phyloP scores from a whole-genome alignment of 225 moss, liverwort and hornwort genomes.

The Polytrichum formosum region DNA sequence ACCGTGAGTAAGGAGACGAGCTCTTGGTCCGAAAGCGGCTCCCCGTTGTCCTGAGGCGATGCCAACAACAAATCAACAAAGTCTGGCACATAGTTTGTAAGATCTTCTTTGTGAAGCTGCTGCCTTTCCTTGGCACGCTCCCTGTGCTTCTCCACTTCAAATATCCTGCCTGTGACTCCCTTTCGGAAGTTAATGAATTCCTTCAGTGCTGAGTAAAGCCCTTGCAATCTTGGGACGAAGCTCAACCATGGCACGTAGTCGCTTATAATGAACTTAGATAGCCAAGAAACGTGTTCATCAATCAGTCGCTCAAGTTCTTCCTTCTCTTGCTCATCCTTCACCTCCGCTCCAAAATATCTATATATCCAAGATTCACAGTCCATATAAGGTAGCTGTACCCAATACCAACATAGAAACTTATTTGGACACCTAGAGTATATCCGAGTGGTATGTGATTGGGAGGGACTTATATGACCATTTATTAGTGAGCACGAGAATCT shows the following conservation, averaged over 20 bases:
- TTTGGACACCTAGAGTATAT: too few relatives aligned
- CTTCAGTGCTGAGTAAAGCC: constrained; percentile 14
- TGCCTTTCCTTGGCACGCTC: constrained; percentile 26
- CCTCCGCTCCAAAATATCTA: constrained; percentile 37
- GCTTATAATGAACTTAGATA: constrained; percentile 17
- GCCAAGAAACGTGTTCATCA: constrained; percentile 6
- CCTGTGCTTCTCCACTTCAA: constrained; percentile 38
- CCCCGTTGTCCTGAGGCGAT: constrained; percentile 33
- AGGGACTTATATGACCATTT: too few relatives aligned
- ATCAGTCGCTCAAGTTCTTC: constrained; percentile 25
- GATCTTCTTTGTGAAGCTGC: constrained; percentile 1
- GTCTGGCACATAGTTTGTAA: constrained; percentile 26
- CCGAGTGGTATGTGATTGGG: too few relatives aligned
- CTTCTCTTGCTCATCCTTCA: constrained; percentile 29
- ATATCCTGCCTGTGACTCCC: constrained; percentile 29
- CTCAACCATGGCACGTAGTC: constrained; percentile 29
- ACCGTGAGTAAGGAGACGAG: constrained; percentile 30
- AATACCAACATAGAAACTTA: too few relatives aligned
- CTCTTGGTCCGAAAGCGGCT: constrained; percentile 22
- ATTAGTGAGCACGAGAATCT: too few relatives aligned
- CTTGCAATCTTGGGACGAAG: constrained; percentile 33
- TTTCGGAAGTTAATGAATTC: constrained; percentile 13
- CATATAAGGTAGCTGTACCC: too few relatives aligned
- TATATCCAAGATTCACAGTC: too few relatives aligned
- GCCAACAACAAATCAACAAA: constrained; percentile 58